Conservation (phyloP, 192 early-diverging fungal genomes). For the Coemansia sp. region DNA sequence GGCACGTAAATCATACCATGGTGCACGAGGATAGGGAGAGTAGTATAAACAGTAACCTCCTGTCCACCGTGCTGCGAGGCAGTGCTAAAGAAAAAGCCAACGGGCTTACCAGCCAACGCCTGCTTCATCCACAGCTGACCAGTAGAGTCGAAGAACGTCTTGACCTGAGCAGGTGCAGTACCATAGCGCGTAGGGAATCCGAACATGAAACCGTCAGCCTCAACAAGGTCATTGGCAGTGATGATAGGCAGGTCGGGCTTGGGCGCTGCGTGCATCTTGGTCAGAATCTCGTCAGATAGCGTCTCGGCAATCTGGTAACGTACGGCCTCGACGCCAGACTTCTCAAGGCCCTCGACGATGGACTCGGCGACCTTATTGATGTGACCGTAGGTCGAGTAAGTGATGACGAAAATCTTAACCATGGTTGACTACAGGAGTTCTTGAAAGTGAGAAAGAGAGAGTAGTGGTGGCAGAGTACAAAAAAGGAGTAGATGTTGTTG, state of each 20-base stretch:
- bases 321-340: slow-evolving; percentile 52
- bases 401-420: slow-evolving; percentile 66
- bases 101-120: slow-evolving; percentile 72
- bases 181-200: slow-evolving; percentile 78
- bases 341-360: slow-evolving; percentile 67
- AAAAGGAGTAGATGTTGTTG: background rate
- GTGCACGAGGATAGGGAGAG: slow-evolving; percentile 73
- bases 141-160: slow-evolving; percentile 70
- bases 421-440: slow-evolving; percentile 11
- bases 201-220: slow-evolving; percentile 73
- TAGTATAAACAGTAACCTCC: slow-evolving; percentile 71
- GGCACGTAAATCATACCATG: slow-evolving; percentile 84
- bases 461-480: background rate
- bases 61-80: slow-evolving; percentile 80
- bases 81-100: slow-evolving; percentile 76
- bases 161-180: slow-evolving; percentile 74
- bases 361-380: slow-evolving; percentile 68
- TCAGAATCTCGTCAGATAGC: slow-evolving; percentile 67
- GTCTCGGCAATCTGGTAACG: slow-evolving; percentile 69
- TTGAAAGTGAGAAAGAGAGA: background rate
- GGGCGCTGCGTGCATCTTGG: slow-evolving; percentile 68
- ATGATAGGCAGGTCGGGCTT: slow-evolving; percentile 64
- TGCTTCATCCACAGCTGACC: slow-evolving; percentile 61
- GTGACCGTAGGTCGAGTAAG: slow-evolving; percentile 76
- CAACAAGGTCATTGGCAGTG: slow-evolving; percentile 58